A percentile compares a stretch with the other conserved stretches of the same genome.
Evolutionary conservation across 1,284 basidiomycete species (phyloP).

Genomic region (Leccinum angustisporum): DNA sequence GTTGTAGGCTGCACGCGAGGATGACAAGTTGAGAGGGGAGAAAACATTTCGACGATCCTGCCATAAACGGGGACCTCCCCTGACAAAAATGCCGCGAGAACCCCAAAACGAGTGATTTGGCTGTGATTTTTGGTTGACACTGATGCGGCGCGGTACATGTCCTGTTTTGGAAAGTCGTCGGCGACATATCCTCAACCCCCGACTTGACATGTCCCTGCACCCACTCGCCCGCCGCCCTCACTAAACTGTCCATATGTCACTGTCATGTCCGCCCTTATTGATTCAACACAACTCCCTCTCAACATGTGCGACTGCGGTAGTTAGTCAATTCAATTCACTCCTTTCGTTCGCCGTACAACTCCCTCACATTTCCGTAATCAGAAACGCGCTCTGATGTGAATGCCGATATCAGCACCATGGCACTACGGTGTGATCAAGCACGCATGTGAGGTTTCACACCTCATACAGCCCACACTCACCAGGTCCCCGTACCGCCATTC

Average conservation of each 20-base stretch:
- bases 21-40: background rate
- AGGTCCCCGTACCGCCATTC: constrained; percentile 34
- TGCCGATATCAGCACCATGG: constrained; percentile 32
- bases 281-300: constrained; percentile 8
- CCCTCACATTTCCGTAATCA: constrained; percentile 34
- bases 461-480: constrained; percentile 34
- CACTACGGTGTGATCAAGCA: constrained; percentile 30
- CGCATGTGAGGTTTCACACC: constrained; percentile 37
- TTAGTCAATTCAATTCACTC: constrained; percentile 21
- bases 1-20: background rate
- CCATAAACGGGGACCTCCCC: constrained; percentile 19
- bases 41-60: constrained; percentile 29
- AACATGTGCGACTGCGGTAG: constrained; percentile 25
- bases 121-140: constrained; percentile 19
- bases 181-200: constrained; percentile 25
- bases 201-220: constrained; percentile 26
- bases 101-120: constrained; percentile 30
- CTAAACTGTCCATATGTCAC: constrained; percentile 25
- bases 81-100: constrained; percentile 21
- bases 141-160: constrained; percentile 29
- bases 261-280: constrained; percentile 29
- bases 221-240: constrained; percentile 20
- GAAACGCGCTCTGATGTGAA: constrained; percentile 36
- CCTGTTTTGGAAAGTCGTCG: constrained; percentile 29
- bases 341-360: constrained; percentile 31